These are phyloP conservation scores for Podospora bellae-mahoneyi DNA, from an alignment of 495 filamentous ascomycete genomes.

Conservation along the genomic window DNA sequence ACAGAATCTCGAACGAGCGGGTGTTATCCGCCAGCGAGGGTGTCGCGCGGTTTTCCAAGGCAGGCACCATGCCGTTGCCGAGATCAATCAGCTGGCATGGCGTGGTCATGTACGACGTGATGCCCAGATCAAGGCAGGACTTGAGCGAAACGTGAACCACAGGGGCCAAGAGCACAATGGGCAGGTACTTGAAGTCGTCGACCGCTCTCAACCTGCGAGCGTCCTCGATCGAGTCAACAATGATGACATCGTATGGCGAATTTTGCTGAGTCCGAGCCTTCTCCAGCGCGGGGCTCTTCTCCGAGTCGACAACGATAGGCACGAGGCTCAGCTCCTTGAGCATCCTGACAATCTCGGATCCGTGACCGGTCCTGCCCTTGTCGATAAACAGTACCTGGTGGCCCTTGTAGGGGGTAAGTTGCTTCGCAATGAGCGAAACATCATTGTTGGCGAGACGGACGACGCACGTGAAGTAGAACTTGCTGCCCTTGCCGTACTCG, in stretches of 20 bases:
- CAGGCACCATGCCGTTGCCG: constrained; percentile 97
- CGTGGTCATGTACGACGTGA: constrained; percentile 98
- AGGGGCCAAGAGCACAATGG: constrained; percentile 89
- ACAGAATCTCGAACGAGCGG: constrained; percentile 90
- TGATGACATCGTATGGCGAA: constrained; percentile 85
- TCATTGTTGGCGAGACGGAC: constrained; percentile 84
- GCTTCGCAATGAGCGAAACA: constrained; percentile 72
- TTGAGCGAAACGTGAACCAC: constrained; percentile 90
- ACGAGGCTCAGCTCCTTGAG: constrained; percentile 73
- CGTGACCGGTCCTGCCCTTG: constrained; percentile 78
- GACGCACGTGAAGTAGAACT: constrained; percentile 95
- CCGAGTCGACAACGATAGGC: constrained; percentile 75
- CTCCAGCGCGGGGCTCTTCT: constrained; percentile 47
- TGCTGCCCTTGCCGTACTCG: constrained; percentile 87
- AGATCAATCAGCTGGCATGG: constrained; percentile 93
- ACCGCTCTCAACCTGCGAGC: constrained; percentile 78
- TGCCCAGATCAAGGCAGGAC: constrained; percentile 90
- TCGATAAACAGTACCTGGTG: constrained; percentile 96
- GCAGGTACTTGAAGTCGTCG: constrained; percentile 97
- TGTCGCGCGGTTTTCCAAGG: constrained; percentile 88
- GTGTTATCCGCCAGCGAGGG: constrained; percentile 91
- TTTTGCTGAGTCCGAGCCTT: constrained; percentile 53
- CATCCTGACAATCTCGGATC: constrained; percentile 73
- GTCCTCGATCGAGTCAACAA: constrained; percentile 91
- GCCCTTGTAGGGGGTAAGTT: constrained; percentile 82